Evolutionary conservation across 176 grass and related monocot genomes (phyloP).

Genomic region (Juncus inflexus): DNA sequence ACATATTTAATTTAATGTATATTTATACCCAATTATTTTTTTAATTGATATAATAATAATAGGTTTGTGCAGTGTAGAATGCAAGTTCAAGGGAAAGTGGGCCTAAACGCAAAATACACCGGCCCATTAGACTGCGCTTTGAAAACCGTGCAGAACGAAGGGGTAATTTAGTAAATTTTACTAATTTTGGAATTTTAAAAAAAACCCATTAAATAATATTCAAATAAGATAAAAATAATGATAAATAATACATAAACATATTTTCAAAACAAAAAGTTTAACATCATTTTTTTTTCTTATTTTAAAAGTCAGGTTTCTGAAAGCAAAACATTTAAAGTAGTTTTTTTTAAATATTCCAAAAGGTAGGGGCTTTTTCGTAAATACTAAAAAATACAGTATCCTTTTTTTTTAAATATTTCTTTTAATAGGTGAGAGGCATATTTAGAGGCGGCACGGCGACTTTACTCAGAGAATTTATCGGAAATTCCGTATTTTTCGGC

Average conservation of each 20-base stretch:
- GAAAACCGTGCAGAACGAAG: constrained; percentile 79
- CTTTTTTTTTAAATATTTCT: too few species aligned
- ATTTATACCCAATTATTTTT: constrained; percentile 28
- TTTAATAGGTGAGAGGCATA: constrained; percentile 72
- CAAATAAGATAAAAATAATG: too few species aligned
- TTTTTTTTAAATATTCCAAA: too few species aligned
- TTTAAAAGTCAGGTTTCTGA: too few species aligned
- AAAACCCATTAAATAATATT: too few species aligned
- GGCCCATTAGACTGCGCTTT: constrained; percentile 81
- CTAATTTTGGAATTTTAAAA: background rate
- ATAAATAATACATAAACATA: too few species aligned
- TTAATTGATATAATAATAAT: constrained; percentile 47
- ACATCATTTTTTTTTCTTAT: too few species aligned
- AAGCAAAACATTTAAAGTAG: too few species aligned
- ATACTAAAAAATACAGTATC: too few species aligned
- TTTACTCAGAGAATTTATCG: constrained; percentile 77
- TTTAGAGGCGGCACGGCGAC: constrained; percentile 82
- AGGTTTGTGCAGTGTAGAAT: constrained; percentile 89
- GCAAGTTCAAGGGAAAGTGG: constrained; percentile 95
- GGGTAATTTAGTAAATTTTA: constrained; percentile 42
- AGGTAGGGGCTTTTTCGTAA: too few species aligned
- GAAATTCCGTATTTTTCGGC: constrained; percentile 86
- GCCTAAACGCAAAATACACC: constrained; percentile 47
- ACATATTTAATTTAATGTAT: constrained; percentile 22
- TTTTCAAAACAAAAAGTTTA: too few species aligned